Percentiles rank a stretch among this genome's conserved stretches.
Evolutionary conservation across 78 protist genomes (phyloP).

Genomic region (Fonticula alba): DNA sequence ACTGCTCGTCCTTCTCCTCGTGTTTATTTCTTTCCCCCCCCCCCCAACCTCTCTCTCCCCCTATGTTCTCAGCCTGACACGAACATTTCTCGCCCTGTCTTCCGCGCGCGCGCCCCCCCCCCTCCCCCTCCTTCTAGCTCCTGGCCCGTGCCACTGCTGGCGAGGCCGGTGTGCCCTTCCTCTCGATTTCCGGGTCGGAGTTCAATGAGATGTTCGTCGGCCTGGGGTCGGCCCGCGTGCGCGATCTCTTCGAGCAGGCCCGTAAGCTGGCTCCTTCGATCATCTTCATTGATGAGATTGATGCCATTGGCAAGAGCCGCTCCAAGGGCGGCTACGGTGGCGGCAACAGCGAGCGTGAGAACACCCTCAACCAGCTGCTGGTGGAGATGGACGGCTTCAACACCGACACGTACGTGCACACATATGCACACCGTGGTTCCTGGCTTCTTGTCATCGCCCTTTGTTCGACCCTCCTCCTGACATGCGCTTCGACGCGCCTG

Average conservation of each 20-base stretch:
- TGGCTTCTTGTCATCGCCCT: too few relatives aligned
- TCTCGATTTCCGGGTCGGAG: conserved; percentile 80
- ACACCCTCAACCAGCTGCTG: conserved; percentile 89
- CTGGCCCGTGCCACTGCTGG: conserved; percentile 77
- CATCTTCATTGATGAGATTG: conserved; percentile 82
- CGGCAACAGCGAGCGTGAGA: conserved; percentile 81
- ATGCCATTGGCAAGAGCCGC: conserved; percentile 51
- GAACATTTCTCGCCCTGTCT: conserved; percentile 19
- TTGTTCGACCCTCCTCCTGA: too few relatives aligned
- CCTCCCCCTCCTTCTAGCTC: too few relatives aligned
- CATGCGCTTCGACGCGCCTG: too few relatives aligned
- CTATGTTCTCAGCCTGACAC: neutral
- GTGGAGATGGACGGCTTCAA: conserved; percentile 93
- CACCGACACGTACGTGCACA: neutral
- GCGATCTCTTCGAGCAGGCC: conserved; percentile 48
- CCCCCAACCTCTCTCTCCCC: too few relatives aligned
- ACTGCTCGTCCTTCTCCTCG: neutral
- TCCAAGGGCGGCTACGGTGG: neutral
- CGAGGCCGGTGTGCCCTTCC: conserved; percentile 89
- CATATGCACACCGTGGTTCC: too few relatives aligned
- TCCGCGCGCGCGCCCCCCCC: too few relatives aligned
- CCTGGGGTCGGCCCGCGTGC: conserved; percentile 32
- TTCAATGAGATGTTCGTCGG: conserved; percentile 91
- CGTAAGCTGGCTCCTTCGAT: conserved; percentile 64
- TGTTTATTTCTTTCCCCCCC: too few relatives aligned